A percentile compares a stretch with the other conserved stretches of the same genome.
Evolutionary conservation across 257 asterid genomes (phyloP).

Genomic region (Leptodermis oblonga): DNA sequence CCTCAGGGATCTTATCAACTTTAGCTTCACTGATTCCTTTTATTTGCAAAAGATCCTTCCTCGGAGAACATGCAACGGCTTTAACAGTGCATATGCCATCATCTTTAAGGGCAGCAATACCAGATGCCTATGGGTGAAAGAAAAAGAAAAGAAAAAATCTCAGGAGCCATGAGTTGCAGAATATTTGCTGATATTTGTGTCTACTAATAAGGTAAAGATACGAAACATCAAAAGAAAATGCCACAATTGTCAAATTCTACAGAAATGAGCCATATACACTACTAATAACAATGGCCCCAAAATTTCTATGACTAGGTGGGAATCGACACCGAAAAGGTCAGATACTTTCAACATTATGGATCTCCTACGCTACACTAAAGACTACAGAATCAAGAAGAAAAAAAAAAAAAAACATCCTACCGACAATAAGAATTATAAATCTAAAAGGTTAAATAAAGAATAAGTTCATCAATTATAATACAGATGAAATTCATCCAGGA

Average conservation of each 20-base stretch:
- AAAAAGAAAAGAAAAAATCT: constrained; percentile 9
- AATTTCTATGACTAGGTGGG: background rate
- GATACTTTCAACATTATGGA: background rate
- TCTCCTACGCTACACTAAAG: background rate
- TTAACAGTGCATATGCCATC: constrained; percentile 93
- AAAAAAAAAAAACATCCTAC: too few relatives aligned
- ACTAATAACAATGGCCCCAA: background rate
- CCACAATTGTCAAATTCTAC: background rate
- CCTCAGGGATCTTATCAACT: constrained; percentile 95
- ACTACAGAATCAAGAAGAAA: too few relatives aligned
- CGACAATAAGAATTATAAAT: constrained; percentile 1
- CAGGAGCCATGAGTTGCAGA: background rate
- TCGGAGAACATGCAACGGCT: constrained; percentile 83
- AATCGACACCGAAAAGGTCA: background rate
- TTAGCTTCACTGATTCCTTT: constrained; percentile 98
- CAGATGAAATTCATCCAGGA: background rate
- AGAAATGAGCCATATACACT: background rate
- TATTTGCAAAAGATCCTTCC: constrained; percentile 87
- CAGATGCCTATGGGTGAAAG: constrained; percentile 56
- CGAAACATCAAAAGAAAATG: background rate
- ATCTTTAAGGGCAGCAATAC: constrained; percentile 83
- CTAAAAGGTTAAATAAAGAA: too few relatives aligned
- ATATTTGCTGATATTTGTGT: background rate
- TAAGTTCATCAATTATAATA: background rate
- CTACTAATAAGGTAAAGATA: background rate